phyloP scores from a whole-genome alignment of 2,329 filamentous ascomycete genomes.

The Verticillium nubilum region DNA sequence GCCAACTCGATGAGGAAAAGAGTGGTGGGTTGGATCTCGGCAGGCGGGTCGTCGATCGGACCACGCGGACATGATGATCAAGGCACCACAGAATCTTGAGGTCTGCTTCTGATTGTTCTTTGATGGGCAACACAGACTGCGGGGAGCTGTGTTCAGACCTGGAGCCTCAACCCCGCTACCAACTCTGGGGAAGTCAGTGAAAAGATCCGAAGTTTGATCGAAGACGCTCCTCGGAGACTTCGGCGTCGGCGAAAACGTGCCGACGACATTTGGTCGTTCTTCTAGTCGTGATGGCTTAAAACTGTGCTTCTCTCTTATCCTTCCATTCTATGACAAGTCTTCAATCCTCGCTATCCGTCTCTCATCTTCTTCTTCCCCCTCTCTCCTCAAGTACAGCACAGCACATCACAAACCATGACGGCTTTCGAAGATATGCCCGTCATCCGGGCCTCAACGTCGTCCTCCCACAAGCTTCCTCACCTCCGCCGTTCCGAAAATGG shows the following conservation, averaged over 20 bases:
- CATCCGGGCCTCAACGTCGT: not conserved
- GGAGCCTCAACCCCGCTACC: not conserved
- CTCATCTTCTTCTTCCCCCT: not conserved
- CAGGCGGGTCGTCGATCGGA: not conserved
- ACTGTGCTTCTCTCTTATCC: not conserved
- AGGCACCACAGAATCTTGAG: not conserved
- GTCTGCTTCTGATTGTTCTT: not conserved
- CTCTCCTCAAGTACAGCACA: not conserved
- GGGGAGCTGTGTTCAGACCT: not conserved
- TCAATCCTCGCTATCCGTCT: not conserved
- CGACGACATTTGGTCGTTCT: not conserved
- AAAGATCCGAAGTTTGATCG: not conserved
- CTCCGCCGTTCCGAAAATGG: constrained; percentile 17
- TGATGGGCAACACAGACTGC: not conserved
- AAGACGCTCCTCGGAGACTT: not conserved
- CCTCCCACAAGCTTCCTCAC: constrained; percentile 7
- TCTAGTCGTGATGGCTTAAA: not conserved
- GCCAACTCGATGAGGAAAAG: not conserved
- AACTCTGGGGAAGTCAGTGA: not conserved
- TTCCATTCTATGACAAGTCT: not conserved
- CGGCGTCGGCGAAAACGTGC: not conserved
- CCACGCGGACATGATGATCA: not conserved
- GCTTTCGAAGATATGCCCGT: constrained; percentile 2
- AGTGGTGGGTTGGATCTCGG: not conserved
- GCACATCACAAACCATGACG: constrained; percentile 4